Percentiles rank a stretch among this genome's conserved stretches.
These are phyloP conservation scores for Micromonas pusilla DNA, from an alignment of 139 green algal genomes.

Conservation along the genomic window DNA sequence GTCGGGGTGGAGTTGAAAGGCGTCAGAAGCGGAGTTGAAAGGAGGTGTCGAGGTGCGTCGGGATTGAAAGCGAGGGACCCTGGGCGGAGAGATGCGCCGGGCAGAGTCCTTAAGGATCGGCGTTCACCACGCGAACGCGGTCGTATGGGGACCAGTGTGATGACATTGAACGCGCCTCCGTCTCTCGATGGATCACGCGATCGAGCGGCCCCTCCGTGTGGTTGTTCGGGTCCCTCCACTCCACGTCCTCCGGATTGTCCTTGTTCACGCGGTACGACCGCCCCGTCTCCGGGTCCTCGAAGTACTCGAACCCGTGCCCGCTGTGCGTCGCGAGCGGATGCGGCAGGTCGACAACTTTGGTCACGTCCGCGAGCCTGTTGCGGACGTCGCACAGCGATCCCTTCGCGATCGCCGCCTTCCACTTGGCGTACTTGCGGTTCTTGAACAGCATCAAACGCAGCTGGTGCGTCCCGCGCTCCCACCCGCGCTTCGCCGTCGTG, in stretches of 20 bases:
- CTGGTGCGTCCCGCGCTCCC: slow-evolving; percentile 15
- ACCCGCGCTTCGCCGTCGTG: background rate
- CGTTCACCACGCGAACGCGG: no score
- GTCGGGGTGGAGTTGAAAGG: no score
- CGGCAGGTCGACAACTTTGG: background rate
- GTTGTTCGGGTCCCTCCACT: background rate
- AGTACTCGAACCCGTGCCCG: slow-evolving; percentile 18
- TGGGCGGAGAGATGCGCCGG: no score
- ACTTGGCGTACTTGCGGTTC: slow-evolving; percentile 2
- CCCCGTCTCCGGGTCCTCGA: slow-evolving; percentile 3
- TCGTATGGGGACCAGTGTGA: no score
- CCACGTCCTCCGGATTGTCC: background rate
- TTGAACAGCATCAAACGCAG: background rate
- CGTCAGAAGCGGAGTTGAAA: no score
- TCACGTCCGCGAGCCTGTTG: background rate
- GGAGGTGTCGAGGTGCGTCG: no score
- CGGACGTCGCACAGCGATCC: slow-evolving; percentile 6
- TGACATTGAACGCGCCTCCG: no score
- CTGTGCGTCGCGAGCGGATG: slow-evolving; percentile 21
- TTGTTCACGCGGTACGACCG: slow-evolving; percentile 3
- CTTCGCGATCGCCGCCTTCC: background rate
- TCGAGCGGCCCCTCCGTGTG: background rate
- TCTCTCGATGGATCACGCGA: background rate
- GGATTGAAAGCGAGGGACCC: no score
- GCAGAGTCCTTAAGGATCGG: no score